Evolutionary conservation across 2,329 filamentous ascomycete genomes (phyloP).

Genomic region (Didymella arachidicola): DNA sequence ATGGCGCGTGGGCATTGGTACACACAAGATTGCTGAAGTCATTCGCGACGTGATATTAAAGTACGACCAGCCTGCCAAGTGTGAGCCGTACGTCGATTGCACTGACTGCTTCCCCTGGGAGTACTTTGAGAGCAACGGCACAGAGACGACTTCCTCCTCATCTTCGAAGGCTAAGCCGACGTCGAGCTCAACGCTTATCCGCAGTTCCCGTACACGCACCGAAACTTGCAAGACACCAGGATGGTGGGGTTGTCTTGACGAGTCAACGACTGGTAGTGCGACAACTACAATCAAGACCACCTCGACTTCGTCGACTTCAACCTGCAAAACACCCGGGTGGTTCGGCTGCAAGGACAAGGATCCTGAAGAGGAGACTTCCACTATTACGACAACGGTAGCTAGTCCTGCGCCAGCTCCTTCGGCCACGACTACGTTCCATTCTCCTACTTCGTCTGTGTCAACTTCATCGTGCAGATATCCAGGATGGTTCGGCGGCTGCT

Average conservation of each 20-base stretch:
- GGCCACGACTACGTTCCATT: constrained; percentile 41
- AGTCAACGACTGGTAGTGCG: constrained; percentile 62
- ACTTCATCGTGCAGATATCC: constrained; percentile 54
- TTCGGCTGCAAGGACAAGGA: constrained; percentile 66
- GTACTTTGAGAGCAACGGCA: constrained; percentile 91
- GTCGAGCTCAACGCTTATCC: constrained; percentile 61
- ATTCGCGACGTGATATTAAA: constrained; percentile 86
- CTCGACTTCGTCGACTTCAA: constrained; percentile 47
- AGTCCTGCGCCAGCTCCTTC: constrained; percentile 39
- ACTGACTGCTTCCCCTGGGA: constrained; percentile 94
- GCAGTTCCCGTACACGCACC: constrained; percentile 68
- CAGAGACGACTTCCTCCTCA: constrained; percentile 72
- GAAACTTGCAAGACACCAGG: constrained; percentile 90
- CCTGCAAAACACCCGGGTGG: constrained; percentile 66
- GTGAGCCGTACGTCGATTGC: constrained; percentile 76
- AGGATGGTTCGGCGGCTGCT: constrained; percentile 59
- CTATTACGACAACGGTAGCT: constrained; percentile 36
- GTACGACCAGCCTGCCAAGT: constrained; percentile 82
- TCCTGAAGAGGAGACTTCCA: constrained; percentile 48
- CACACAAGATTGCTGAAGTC: constrained; percentile 87
- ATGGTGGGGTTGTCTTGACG: constrained; percentile 85
- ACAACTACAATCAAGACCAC: constrained; percentile 57
- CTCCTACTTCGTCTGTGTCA: constrained; percentile 42
- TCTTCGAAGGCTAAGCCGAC: constrained; percentile 58
- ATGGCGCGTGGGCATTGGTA: constrained; percentile 89